Evolutionary conservation across 1,139 yeast genomes (phyloP), one percentile per base, ranked within the genome.

Genomic region (Pichia sp.): DNA sequence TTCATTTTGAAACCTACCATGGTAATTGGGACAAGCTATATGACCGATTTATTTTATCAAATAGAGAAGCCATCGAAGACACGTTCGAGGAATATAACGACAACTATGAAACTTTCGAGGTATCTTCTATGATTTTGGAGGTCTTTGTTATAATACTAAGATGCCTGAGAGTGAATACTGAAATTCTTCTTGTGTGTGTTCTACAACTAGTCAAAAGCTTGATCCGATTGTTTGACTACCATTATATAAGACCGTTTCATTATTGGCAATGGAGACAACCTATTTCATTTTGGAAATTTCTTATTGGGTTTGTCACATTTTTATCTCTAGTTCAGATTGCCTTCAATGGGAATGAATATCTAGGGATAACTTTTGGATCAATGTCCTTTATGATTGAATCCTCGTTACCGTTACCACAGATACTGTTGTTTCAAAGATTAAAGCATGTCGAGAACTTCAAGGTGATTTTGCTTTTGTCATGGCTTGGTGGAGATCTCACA

Each of bases 231-330:
- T 87, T 85, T 67, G 93, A 87, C 67, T 87, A 87, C 33, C 80
- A 80, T 64, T 86, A 82, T 64, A 73, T 75, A 52, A 73, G 96
- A 58, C 85, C 92, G 1, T 77, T 74, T 52, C 71, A 76, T 43
- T 88, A 90, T 64, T 90, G 97, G 97, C 95, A 89, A 69, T 90
- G 97, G 97, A 75, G 79, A 59, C 75, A 81, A 6, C 79, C 83
- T 54, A 64, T 58, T 2, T 71, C 70, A 24, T 90, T 83, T 70
- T 88, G 96, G 96, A 75, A 71, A 61, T 89, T 85, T 65, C 64
- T 90, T 7, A 64, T 69, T 0, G 64, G 71, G n/a, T 85, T 87
- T 60, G 63, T 80, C 1, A 63, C 67, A 0, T 51, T 67, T 1
- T 69, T 83, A 33, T 67, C 73, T 0, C 56, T 75, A 2, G 60